These are phyloP conservation scores for Myriosclerotinia duriaeana DNA, from an alignment of 2,329 filamentous ascomycete genomes.

Conservation along the genomic window DNA sequence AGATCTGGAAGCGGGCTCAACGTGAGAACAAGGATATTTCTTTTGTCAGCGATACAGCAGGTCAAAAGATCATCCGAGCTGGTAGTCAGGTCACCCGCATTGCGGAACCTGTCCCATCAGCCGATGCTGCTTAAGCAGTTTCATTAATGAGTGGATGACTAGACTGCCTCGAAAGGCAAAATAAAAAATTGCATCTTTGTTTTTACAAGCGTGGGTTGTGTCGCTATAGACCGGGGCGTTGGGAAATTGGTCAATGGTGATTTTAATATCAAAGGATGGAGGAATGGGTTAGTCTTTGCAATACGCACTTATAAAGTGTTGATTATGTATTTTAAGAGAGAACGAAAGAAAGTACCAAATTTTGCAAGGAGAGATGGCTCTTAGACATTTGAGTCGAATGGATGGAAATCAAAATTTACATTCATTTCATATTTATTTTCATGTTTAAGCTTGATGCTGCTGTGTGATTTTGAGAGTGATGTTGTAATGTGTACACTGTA, in stretches of 20 bases:
- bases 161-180: slow-evolving; percentile 2
- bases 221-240: slow-evolving; percentile 28
- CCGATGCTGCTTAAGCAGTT: slow-evolving; percentile 68
- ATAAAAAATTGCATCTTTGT: slow-evolving; percentile 24
- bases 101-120: slow-evolving; percentile 73
- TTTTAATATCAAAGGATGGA: slow-evolving; percentile 20
- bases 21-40: slow-evolving; percentile 80
- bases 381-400: background rate
- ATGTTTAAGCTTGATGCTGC: background rate
- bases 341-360: background rate
- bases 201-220: slow-evolving; percentile 27
- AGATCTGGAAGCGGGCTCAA: slow-evolving; percentile 89
- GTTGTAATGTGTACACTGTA: background rate
- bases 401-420: background rate
- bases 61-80: slow-evolving; percentile 80
- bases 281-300: background rate
- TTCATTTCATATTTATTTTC: background rate
- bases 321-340: slow-evolving; percentile 12
- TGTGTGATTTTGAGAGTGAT: background rate
- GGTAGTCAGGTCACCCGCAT: slow-evolving; percentile 84
- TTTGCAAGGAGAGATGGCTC: background rate
- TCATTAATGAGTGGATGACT: slow-evolving; percentile 21
- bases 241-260: slow-evolving; percentile 15
- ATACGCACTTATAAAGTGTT: background rate
- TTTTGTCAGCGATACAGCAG: slow-evolving; percentile 76